Conservation (phyloP, 2,329 filamentous ascomycete genomes). For the Fusarium fracticaudum region DNA sequence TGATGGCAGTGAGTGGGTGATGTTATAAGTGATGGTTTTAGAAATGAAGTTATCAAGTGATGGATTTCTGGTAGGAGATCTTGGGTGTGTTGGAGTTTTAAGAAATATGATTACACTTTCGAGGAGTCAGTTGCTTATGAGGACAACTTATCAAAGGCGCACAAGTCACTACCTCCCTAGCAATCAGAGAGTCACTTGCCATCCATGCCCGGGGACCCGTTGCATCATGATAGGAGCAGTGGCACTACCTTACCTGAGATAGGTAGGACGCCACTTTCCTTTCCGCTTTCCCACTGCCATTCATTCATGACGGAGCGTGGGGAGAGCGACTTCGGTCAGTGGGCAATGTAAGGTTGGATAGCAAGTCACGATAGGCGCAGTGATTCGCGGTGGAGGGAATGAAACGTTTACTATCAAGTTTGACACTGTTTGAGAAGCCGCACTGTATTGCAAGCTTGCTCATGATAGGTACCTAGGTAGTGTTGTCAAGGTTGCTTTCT, state of each 20-base stretch:
- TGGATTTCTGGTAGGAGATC: not conserved
- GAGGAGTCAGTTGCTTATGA: constrained; percentile 32
- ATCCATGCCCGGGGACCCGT: constrained; percentile 12
- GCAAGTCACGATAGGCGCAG: not conserved
- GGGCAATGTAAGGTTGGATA: constrained; percentile 27
- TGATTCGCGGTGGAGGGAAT: constrained; percentile 13
- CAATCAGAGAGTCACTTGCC: constrained; percentile 12
- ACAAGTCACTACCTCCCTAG: not conserved
- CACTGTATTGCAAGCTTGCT: constrained; percentile 31
- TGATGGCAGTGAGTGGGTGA: constrained; percentile 51
- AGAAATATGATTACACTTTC: not conserved
- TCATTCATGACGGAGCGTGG: constrained; percentile 26
- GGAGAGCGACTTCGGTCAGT: constrained; percentile 12
- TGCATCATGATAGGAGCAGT: constrained; percentile 22
- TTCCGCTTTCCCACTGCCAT: constrained; percentile 8
- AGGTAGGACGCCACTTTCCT: constrained; percentile 10
- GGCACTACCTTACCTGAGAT: not conserved
- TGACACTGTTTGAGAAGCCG: constrained; percentile 23
- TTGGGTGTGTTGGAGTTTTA: not conserved
- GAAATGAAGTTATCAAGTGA: not conserved
- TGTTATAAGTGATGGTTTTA: constrained; percentile 7
- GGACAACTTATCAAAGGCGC: not conserved
- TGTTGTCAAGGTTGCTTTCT: constrained; percentile 10
- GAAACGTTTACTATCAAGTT: constrained; percentile 33
- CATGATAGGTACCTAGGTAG: not conserved